These are phyloP conservation scores for Camellia oleifera DNA, from an alignment of 179 eudicot species.

Conservation along the genomic window DNA sequence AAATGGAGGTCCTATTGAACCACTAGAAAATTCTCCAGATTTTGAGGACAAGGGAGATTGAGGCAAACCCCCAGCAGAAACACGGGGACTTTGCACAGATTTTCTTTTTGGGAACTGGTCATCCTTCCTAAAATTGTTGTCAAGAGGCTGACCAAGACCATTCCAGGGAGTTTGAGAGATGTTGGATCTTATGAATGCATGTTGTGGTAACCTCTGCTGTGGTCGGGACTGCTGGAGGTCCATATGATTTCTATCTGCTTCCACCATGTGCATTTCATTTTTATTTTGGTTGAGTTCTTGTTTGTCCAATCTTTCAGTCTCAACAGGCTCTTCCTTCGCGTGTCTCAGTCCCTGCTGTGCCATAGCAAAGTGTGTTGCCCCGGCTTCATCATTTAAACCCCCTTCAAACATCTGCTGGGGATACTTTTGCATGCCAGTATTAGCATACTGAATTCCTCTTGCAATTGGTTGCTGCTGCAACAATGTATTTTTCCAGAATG, in stretches of 20 bases:
- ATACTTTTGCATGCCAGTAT: constrained; percentile 64
- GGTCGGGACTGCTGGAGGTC: constrained; percentile 51
- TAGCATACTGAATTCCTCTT: constrained; percentile 59
- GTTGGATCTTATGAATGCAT: constrained; percentile 51
- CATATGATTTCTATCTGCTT: constrained; percentile 44
- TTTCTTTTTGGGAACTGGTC: constrained; percentile 66
- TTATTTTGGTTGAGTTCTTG: constrained; percentile 40
- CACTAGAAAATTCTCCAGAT: constrained; percentile 78
- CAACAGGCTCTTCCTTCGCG: constrained; percentile 57
- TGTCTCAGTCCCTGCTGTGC: constrained; percentile 52
- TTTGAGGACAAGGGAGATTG: constrained; percentile 77
- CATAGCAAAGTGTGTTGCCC: constrained; percentile 31
- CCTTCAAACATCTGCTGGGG: constrained; percentile 71
- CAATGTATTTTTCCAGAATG: constrained; percentile 67
- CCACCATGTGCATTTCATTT: constrained; percentile 50
- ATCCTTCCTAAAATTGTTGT: constrained; percentile 69
- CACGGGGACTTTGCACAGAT: constrained; percentile 77
- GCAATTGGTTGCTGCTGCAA: constrained; percentile 53
- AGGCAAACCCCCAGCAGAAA: constrained; percentile 68
- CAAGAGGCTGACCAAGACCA: constrained; percentile 53
- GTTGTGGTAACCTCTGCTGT: constrained; percentile 59
- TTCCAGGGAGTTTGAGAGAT: constrained; percentile 62
- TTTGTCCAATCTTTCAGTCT: constrained; percentile 56
- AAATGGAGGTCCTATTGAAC: constrained; percentile 68
- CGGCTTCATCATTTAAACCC: constrained; percentile 49